Evolutionary conservation across 2,329 filamentous ascomycete species (phyloP).

Genomic region (Huntiella abstrusa): DNA sequence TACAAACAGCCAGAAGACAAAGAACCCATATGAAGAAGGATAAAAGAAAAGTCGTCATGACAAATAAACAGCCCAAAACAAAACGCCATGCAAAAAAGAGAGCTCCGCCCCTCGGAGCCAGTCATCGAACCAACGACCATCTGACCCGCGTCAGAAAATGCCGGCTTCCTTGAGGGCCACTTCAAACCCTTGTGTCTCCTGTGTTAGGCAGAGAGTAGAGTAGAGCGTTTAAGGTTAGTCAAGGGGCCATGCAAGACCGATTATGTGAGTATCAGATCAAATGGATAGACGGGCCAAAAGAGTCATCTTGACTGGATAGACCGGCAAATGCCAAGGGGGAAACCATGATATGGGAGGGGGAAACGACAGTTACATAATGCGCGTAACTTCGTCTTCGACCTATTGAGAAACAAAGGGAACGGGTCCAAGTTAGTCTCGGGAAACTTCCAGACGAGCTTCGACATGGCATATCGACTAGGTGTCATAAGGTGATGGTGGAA

Average conservation of each 20-base stretch:
- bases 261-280: too few species aligned
- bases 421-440: conserved; percentile 10
- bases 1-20: background rate
- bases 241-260: background rate
- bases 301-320: background rate
- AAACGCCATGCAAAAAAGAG: conserved; percentile 3
- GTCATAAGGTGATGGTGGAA: background rate
- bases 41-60: conserved; percentile 2
- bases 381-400: conserved; percentile 80
- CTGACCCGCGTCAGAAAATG: conserved; percentile 18
- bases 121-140: background rate
- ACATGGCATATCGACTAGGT: background rate
- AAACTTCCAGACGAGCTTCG: conserved; percentile 5
- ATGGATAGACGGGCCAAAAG: background rate
- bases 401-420: conserved; percentile 21
- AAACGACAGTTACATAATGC: conserved; percentile 50
- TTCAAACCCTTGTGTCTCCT: conserved; percentile 18
- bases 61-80: background rate
- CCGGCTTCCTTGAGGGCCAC: conserved; percentile 22
- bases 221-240: background rate
- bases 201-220: background rate
- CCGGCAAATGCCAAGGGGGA: background rate
- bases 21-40: background rate
- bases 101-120: background rate
- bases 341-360: background rate